These are phyloP conservation scores for Chenopodium suecicum DNA, from an alignment of 148 eudicot species.

Conservation along the genomic window DNA sequence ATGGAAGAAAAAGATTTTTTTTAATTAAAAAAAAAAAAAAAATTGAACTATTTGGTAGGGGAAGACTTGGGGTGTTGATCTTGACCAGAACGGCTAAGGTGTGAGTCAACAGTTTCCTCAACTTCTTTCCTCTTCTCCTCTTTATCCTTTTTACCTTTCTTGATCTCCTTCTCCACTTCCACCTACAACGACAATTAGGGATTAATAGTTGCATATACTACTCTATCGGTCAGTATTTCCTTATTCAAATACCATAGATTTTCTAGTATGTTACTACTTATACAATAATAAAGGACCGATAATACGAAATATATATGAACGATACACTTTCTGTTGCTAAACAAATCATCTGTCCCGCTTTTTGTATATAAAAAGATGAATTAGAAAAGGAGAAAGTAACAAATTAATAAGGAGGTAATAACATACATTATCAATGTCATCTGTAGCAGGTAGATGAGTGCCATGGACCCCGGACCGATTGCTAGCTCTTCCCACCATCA, in stretches of 20 bases:
- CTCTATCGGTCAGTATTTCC: too few relatives aligned
- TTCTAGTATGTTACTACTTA: too few relatives aligned
- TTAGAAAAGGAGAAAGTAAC: neutral
- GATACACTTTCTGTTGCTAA: too few relatives aligned
- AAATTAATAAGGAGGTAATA: too few relatives aligned
- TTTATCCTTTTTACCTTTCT: conserved; percentile 26
- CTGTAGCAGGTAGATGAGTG: conserved; percentile 26
- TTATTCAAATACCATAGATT: neutral
- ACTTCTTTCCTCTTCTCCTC: conserved; percentile 25
- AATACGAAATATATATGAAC: too few relatives aligned
- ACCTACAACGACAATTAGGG: neutral
- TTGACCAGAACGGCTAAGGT: conserved; percentile 19
- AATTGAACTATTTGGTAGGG: neutral
- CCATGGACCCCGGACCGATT: conserved; percentile 35
- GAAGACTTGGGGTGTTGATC: conserved; percentile 9
- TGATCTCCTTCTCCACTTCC: conserved; percentile 24
- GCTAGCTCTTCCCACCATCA: conserved; percentile 31
- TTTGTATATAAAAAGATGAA: neutral
- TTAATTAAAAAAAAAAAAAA: neutral
- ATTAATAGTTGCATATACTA: neutral
- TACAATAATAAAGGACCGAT: too few relatives aligned
- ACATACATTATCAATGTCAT: conserved; percentile 17
- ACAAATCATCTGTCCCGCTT: too few relatives aligned
- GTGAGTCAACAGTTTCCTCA: conserved; percentile 25
- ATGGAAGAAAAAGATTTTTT: neutral